These are phyloP conservation scores for Jasminum sambac DNA, from an alignment of 257 asterid species.

Conservation along the genomic window DNA sequence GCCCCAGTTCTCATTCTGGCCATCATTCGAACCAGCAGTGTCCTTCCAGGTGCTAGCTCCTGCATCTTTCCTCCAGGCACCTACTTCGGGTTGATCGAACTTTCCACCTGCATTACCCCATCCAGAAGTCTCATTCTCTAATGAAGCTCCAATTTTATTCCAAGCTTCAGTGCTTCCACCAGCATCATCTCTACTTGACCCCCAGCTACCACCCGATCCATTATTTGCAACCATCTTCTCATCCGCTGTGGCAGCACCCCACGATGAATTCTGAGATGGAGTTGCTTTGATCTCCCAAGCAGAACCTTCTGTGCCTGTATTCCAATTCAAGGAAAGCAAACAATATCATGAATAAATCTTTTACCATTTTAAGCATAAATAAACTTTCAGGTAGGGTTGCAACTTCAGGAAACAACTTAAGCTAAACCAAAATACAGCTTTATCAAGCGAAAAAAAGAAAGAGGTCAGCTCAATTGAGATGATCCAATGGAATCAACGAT, in stretches of 20 bases:
- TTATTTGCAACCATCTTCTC: conserved; percentile 28
- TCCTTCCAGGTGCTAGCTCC: conserved; percentile 20
- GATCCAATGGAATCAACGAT: background rate
- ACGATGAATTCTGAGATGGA: conserved; percentile 50
- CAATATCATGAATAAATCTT: conserved; percentile 9
- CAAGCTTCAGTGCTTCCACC: conserved; percentile 46
- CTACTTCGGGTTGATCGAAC: conserved; percentile 40
- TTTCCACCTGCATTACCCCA: conserved; percentile 34
- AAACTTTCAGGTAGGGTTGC: conserved; percentile 3
- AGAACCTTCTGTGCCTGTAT: conserved; percentile 47
- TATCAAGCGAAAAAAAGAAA: conserved; percentile 10
- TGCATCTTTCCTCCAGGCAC: conserved; percentile 38
- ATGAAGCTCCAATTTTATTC: conserved; percentile 42
- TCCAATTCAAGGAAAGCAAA: conserved; percentile 15
- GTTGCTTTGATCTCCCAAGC: conserved; percentile 55
- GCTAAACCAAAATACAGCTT: conserved; percentile 6
- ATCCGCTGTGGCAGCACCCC: conserved; percentile 68
- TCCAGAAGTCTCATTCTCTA: conserved; percentile 36
- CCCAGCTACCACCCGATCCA: conserved; percentile 57
- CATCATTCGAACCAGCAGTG: conserved; percentile 17
- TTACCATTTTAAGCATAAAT: conserved; percentile 7
- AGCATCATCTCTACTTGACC: conserved; percentile 39
- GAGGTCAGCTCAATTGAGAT: conserved; percentile 17
- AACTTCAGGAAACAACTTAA: conserved; percentile 13
- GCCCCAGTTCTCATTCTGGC: conserved; percentile 32